Evolutionary conservation across 1,139 yeast genomes (phyloP).

Genomic region (Yamadazyma triangularis): DNA sequence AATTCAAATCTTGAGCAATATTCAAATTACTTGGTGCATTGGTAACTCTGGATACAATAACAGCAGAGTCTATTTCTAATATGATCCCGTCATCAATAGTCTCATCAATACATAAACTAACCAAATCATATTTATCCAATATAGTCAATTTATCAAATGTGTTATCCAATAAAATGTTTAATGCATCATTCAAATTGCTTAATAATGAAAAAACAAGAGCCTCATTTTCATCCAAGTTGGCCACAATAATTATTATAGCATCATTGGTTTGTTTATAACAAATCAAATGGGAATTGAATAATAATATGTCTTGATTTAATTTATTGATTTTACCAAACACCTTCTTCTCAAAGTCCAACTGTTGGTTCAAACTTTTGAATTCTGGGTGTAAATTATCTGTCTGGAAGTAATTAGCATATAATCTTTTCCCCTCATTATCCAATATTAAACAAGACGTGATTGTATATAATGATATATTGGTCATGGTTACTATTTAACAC

Average conservation of each 20-base stretch:
- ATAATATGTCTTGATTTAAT: conserved; percentile 72
- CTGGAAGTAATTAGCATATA: conserved; percentile 80
- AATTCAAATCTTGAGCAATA: conserved; percentile 39
- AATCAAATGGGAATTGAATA: conserved; percentile 73
- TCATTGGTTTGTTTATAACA: conserved; percentile 86
- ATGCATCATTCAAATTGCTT: conserved; percentile 73
- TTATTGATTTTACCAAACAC: conserved; percentile 74
- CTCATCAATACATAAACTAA: conserved; percentile 85
- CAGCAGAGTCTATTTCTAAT: conserved; percentile 82
- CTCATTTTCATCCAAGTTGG: conserved; percentile 80
- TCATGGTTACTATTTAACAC: conserved; percentile 4
- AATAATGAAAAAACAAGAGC: conserved; percentile 73
- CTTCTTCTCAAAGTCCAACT: conserved; percentile 69
- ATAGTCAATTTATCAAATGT: conserved; percentile 77
- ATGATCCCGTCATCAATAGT: conserved; percentile 89
- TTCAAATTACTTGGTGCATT: conserved; percentile 52
- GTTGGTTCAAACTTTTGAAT: conserved; percentile 52
- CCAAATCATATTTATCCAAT: conserved; percentile 80
- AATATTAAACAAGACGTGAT: conserved; percentile 73
- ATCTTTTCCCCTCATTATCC: conserved; percentile 76
- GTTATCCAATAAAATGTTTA: conserved; percentile 70
- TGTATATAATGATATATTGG: conserved; percentile 68
- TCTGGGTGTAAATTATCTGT: conserved; percentile 14
- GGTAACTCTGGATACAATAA: conserved; percentile 86
- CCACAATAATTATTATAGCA: conserved; percentile 65